phyloP scores from a whole-genome alignment of 129 eudicot genomes.

The Flaveria trinervia region DNA sequence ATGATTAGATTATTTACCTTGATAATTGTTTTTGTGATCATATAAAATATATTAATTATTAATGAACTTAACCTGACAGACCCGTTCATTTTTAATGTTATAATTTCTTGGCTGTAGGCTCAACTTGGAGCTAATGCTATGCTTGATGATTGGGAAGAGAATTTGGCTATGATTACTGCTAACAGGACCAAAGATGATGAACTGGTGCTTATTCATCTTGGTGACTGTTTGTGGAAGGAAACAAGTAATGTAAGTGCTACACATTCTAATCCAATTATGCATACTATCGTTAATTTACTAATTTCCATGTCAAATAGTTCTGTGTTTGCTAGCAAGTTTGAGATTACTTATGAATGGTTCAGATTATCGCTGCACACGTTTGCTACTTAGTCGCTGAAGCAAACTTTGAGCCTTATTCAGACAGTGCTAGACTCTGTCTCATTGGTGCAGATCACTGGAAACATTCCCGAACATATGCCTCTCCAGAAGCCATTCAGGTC shows the following conservation, averaged over 20 bases:
- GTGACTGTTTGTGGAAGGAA: conserved; percentile 93
- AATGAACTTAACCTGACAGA: background rate
- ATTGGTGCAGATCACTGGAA: conserved; percentile 94
- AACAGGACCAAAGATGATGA: conserved; percentile 95
- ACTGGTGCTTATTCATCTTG: conserved; percentile 94
- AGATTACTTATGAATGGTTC: conserved; percentile 25
- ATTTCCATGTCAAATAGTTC: background rate
- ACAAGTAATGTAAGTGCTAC: conserved; percentile 72
- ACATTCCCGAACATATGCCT: conserved; percentile 87
- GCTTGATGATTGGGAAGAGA: conserved; percentile 96
- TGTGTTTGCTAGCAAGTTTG: conserved; percentile 18
- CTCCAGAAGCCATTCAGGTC: conserved; percentile 99
- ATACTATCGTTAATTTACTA: conserved; percentile 8
- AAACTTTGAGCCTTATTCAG: conserved; percentile 85
- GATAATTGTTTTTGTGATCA: background rate
- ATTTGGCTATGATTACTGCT: conserved; percentile 91
- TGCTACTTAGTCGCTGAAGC: conserved; percentile 98
- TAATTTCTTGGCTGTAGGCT: conserved; percentile 28
- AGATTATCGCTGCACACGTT: conserved; percentile 91
- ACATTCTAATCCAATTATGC: conserved; percentile 12
- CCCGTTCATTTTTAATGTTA: background rate
- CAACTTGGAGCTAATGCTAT: conserved; percentile 65
- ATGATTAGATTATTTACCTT: background rate
- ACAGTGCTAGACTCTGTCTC: conserved; percentile 92
- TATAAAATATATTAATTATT: background rate